These are phyloP conservation scores for Coemansia sp. DNA, from an alignment of 192 early-diverging fungal species.

Conservation along the genomic window DNA sequence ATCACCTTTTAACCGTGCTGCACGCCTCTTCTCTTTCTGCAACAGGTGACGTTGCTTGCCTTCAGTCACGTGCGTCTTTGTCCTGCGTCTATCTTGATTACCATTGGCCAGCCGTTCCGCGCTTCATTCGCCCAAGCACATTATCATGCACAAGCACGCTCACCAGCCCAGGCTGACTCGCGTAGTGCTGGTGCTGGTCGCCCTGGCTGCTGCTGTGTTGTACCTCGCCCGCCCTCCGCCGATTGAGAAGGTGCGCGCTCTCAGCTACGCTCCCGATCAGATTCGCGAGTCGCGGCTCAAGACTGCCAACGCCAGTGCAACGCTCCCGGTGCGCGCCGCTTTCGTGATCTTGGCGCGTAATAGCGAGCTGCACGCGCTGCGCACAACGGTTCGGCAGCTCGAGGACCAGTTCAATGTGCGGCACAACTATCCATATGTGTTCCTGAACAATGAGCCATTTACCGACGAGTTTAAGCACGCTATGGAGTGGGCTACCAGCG, in stretches of 20 bases:
- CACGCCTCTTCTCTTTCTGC: neutral
- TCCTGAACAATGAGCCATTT: slow-evolving; percentile 77
- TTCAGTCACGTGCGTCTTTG: slow-evolving; percentile 7
- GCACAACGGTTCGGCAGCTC: slow-evolving; percentile 60
- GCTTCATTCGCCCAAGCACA: neutral
- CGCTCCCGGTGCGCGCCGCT: slow-evolving; percentile 28
- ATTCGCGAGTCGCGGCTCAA: slow-evolving; percentile 35
- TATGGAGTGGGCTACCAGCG: slow-evolving; percentile 56
- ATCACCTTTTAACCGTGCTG: neutral
- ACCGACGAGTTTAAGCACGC: slow-evolving; percentile 63
- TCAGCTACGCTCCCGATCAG: slow-evolving; percentile 18
- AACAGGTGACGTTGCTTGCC: slow-evolving; percentile 16
- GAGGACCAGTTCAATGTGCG: slow-evolving; percentile 77
- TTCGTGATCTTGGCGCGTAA: slow-evolving; percentile 76
- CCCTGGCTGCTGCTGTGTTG: slow-evolving; percentile 15
- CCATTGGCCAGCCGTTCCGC: neutral
- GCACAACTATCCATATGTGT: slow-evolving; percentile 81
- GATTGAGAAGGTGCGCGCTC: slow-evolving; percentile 21
- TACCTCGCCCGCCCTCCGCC: slow-evolving; percentile 23
- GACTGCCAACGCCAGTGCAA: slow-evolving; percentile 7
- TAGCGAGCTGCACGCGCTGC: slow-evolving; percentile 61
- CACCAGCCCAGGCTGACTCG: slow-evolving; percentile 5
- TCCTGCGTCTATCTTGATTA: neutral
- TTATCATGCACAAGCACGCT: neutral
- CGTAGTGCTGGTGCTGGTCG: slow-evolving; percentile 16